Evolutionary conservation across 2,329 filamentous ascomycete genomes (phyloP).

Genomic region (Fonsecaea nubica): DNA sequence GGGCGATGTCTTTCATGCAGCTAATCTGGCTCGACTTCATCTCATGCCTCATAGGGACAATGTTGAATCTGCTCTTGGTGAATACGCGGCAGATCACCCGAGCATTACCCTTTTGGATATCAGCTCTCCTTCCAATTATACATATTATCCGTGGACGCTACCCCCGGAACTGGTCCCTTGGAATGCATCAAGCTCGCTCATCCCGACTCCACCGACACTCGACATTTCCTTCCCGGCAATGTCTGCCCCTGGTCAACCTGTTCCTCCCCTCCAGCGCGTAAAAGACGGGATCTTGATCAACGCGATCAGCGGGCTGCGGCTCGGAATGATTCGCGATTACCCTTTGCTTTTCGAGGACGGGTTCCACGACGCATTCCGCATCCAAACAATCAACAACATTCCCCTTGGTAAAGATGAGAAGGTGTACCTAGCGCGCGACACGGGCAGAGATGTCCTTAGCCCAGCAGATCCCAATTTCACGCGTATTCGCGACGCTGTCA

Average conservation of each 20-base stretch:
- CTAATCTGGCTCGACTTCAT: constrained; percentile 81
- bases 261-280: constrained; percentile 61
- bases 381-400: constrained; percentile 81
- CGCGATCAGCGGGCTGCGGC: constrained; percentile 64
- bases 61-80: constrained; percentile 62
- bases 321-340: constrained; percentile 58
- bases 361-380: constrained; percentile 53
- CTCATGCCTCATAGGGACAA: constrained; percentile 68
- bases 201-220: constrained; percentile 74
- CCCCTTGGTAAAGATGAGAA: constrained; percentile 86
- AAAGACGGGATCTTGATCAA: constrained; percentile 66
- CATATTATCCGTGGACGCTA: constrained; percentile 91
- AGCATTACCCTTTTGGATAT: constrained; percentile 62
- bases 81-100: constrained; percentile 62
- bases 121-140: constrained; percentile 74
- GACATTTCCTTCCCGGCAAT: constrained; percentile 70
- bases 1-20: constrained; percentile 84
- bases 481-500: constrained; percentile 72
- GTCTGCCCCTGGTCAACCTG: constrained; percentile 55
- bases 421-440: constrained; percentile 77
- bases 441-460: constrained; percentile 71
- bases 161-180: constrained; percentile 74
- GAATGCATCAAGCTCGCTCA: constrained; percentile 77
- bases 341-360: constrained; percentile 42
- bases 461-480: constrained; percentile 81